Evolutionary conservation across 371 early-diverging fungal genomes (phyloP).

Genomic region (Mucor sp.): DNA sequence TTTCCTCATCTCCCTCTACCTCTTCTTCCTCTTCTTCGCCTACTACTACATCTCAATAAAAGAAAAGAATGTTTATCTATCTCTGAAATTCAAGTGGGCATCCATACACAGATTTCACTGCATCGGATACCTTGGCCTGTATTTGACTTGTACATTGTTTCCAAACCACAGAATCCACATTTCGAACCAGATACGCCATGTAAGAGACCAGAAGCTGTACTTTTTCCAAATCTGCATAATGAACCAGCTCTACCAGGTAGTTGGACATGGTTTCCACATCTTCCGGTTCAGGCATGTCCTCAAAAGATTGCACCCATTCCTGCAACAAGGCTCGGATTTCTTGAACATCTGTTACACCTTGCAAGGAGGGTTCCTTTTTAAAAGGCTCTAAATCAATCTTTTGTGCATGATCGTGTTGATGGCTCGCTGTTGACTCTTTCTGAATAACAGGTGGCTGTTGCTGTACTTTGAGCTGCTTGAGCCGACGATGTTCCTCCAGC

Average conservation of each 20-base stretch:
- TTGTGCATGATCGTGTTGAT: neutral
- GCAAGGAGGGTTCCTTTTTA: conserved; percentile 24
- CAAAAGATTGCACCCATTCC: conserved; percentile 31
- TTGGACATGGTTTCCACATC: conserved; percentile 31
- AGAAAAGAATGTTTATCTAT: too few species aligned
- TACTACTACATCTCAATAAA: neutral
- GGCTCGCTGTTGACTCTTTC: neutral
- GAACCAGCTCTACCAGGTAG: conserved; percentile 33
- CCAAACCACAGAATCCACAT: neutral
- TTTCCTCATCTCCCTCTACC: neutral
- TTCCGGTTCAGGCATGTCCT: conserved; percentile 37
- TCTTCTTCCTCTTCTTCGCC: neutral
- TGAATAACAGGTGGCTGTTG: neutral
- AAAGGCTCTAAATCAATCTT: neutral
- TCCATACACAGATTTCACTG: conserved; percentile 8
- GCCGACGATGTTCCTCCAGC: conserved; percentile 2
- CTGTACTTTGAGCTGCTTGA: neutral
- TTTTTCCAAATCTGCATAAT: conserved; percentile 33
- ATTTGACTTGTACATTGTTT: neutral
- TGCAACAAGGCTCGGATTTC: conserved; percentile 29
- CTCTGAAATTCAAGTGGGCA: conserved; percentile 10
- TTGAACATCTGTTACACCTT: conserved; percentile 29
- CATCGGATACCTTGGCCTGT: neutral
- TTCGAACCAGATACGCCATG: conserved; percentile 17
- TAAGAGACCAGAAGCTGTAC: conserved; percentile 32